Conservation (phyloP, 2,329 filamentous ascomycete genomes). For the Ophiostoma populinum region DNA sequence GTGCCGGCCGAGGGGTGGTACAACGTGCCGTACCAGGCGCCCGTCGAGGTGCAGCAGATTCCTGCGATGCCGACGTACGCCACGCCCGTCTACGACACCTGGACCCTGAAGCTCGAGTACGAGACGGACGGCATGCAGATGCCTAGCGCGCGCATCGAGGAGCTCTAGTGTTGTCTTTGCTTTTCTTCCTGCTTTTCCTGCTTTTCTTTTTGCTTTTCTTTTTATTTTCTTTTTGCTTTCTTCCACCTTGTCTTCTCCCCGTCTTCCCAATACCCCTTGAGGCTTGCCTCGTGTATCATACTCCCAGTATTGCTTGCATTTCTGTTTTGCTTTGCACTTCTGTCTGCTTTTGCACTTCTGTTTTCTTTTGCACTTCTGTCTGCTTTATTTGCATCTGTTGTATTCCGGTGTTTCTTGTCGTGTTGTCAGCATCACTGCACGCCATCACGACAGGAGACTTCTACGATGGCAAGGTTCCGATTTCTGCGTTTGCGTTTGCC, state of each 20-base stretch:
- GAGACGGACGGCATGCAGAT: conserved; percentile 41
- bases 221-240: background rate
- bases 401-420: too few species aligned
- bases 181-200: background rate
- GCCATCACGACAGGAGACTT: too few species aligned
- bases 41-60: conserved; percentile 38
- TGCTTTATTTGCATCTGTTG: too few species aligned
- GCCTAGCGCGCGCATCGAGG: conserved; percentile 40
- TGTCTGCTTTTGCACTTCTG: too few species aligned
- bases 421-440: too few species aligned
- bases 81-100: conserved; percentile 33
- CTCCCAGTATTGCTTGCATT: too few species aligned
- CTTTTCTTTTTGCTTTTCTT: background rate
- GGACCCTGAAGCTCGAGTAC: conserved; percentile 36
- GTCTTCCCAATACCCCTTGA: conserved; percentile 7
- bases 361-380: too few species aligned
- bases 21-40: conserved; percentile 33
- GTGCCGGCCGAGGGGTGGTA: conserved; percentile 32
- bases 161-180: conserved; percentile 21
- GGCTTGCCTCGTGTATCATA: conserved; percentile 5
- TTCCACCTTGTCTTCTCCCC: background rate
- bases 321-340: too few species aligned
- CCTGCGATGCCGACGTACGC: conserved; percentile 33
- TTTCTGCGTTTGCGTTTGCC: too few species aligned
- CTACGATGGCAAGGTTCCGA: too few species aligned